Conservation (phyloP, 2,329 filamentous ascomycete genomes). For the Emmonsiellopsis sp. region DNA sequence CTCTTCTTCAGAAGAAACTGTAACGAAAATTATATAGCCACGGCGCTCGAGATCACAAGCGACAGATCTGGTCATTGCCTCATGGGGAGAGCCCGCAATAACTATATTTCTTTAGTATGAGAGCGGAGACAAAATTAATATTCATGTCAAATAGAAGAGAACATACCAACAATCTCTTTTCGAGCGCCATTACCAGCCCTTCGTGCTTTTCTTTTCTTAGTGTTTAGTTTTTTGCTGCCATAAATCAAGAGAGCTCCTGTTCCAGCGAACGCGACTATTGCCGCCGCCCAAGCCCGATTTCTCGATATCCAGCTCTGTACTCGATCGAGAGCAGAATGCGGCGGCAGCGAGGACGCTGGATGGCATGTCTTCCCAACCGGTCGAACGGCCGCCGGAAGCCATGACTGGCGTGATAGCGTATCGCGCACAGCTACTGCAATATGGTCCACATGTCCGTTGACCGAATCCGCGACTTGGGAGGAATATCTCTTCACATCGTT, state of each 20-base stretch:
- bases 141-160: neutral
- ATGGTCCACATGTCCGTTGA: constrained; percentile 72
- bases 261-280: constrained; percentile 61
- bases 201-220: constrained; percentile 62
- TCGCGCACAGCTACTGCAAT: constrained; percentile 64
- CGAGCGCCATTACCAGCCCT: constrained; percentile 75
- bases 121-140: neutral
- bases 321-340: constrained; percentile 42
- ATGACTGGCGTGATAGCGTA: constrained; percentile 55
- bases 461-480: constrained; percentile 63
- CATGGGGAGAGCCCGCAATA: constrained; percentile 75
- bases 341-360: constrained; percentile 16
- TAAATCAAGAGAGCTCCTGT: constrained; percentile 53
- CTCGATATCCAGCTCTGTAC: constrained; percentile 61
- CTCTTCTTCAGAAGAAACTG: constrained; percentile 77
- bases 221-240: constrained; percentile 49
- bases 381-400: constrained; percentile 63
- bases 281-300: constrained; percentile 65
- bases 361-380: constrained; percentile 40
- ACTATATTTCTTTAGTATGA: constrained; percentile 42
- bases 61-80: constrained; percentile 75
- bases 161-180: constrained; percentile 63
- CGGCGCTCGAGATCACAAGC: constrained; percentile 79
- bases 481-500: constrained; percentile 64
- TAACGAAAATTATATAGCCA: constrained; percentile 88